A percentile compares a stretch with the other conserved stretches of the same genome.
phyloP scores from a whole-genome alignment of 805 yeast species.

The Saturnispora gosingensis region DNA sequence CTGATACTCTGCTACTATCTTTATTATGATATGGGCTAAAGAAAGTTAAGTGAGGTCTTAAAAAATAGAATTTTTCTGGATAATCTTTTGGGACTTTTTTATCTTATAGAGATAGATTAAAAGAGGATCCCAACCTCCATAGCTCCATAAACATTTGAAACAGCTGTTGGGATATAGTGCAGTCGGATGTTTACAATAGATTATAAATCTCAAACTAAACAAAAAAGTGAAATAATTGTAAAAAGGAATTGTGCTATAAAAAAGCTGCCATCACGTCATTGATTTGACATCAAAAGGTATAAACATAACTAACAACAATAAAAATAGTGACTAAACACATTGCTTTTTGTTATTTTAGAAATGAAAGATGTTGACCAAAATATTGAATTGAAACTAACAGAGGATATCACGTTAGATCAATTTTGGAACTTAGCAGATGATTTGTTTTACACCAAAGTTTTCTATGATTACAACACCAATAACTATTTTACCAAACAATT shows the following conservation, averaged over 20 bases:
- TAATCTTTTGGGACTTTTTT: not conserved
- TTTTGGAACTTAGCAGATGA: constrained; percentile 28
- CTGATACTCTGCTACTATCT: not conserved
- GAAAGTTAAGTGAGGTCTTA: not conserved
- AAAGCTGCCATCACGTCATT: not conserved
- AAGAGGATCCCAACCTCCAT: not conserved
- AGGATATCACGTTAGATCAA: constrained; percentile 19
- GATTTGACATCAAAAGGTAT: not conserved
- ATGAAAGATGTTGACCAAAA: not conserved
- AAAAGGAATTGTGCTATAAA: too few relatives aligned
- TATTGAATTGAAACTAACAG: constrained; percentile 5
- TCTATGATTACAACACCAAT: constrained; percentile 18
- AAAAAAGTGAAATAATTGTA: not conserved
- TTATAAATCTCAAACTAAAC: not conserved
- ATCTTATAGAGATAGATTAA: not conserved
- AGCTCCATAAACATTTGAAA: not conserved
- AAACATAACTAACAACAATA: too few relatives aligned
- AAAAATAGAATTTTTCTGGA: not conserved
- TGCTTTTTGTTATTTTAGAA: not conserved
- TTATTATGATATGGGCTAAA: not conserved
- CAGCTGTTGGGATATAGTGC: not conserved
- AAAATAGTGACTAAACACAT: too few relatives aligned
- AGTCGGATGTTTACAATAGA: not conserved
- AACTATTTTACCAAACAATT: constrained; percentile 18
- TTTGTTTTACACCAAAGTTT: constrained; percentile 22